Evolutionary conservation across 2,329 filamentous ascomycete species (phyloP).

Genomic region (Colletotrichum australisinense): DNA sequence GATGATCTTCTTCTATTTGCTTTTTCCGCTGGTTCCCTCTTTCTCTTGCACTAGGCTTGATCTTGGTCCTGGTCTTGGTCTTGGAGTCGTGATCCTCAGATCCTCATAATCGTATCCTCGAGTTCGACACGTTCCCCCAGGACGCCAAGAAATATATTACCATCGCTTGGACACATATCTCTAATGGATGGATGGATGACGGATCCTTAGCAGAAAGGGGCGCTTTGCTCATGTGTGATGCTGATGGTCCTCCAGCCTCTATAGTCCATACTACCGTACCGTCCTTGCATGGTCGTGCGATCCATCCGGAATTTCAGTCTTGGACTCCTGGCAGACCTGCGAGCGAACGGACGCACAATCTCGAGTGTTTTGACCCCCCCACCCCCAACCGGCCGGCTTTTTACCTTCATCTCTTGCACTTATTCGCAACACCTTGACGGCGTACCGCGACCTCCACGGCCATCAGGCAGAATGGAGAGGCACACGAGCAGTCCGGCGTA

Average conservation of each 20-base stretch:
- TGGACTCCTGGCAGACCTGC: background rate
- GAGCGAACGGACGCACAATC: constrained; percentile 7
- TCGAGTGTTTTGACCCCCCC: constrained; percentile 5
- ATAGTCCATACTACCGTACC: background rate
- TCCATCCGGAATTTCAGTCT: background rate
- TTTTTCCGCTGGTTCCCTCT: background rate
- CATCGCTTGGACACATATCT: constrained; percentile 22
- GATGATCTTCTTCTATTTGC: constrained; percentile 12
- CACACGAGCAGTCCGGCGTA: background rate
- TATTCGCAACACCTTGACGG: background rate
- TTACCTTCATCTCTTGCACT: background rate
- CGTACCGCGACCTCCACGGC: constrained; percentile 17
- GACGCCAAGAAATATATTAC: constrained; percentile 21
- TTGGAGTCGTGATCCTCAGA: background rate
- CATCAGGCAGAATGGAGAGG: background rate
- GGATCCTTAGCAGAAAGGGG: constrained; percentile 10
- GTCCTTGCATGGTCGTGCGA: constrained; percentile 16
- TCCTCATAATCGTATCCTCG: background rate
- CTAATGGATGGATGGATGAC: background rate
- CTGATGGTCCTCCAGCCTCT: background rate
- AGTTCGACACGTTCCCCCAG: background rate
- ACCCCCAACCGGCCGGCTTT: background rate
- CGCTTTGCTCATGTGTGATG: constrained; percentile 20
- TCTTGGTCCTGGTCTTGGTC: background rate
- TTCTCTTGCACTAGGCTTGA: too few relatives aligned